Base-by-base conservation (phyloP, 768 basidiomycete genomes). In the Naematelia aurantialba region DNA sequence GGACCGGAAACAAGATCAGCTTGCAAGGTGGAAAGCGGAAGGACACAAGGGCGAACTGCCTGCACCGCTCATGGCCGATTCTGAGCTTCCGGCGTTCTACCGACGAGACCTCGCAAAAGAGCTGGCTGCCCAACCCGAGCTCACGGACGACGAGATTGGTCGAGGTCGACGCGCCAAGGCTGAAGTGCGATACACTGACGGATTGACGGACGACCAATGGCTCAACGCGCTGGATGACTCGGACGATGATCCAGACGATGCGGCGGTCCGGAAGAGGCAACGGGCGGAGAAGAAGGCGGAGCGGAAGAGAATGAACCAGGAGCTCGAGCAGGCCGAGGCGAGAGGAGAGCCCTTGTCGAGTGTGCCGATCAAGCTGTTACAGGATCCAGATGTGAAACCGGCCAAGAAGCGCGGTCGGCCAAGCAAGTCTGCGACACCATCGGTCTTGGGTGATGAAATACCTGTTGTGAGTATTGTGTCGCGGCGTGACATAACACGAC, bases 201-300 rank as follows among this genome's bases (percentile, higher is more conserved):
- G 92, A 14, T 81, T 98, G 56, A 87, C 85, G 53, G 94, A 98
- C 66, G 94, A 96, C 70, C 87, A 92, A 66, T 96, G 91, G 88
- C 85, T 90, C 29, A 82, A 88, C 39, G 76, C 73, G 2, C 30
- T 75, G 52, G 69, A 74, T 44, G 75, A 77, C 26, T 70, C 66
- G n/a, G 76, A 73, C 39, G 75, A 76, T 52, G 74, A 76, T 54
- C 73, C 76, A 19, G 70, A 72, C 14, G 70, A 67, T 13, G 63
- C 71, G 17, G 65, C 62, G 2, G 67, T 68, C 2, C 52, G 67
- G 25, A 73, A 72, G 45, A 58, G 63, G 5, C 55, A 47, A n/a
- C 30, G 68, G 21, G 30, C 52, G 22, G 62, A 60, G 30, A 61
- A 63, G 44, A 61, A 58, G 52, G 60, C 58, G 4, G 70, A 73